Evolutionary conservation across 208 protist species (phyloP).

Genomic region (Trypanosoma mega): DNA sequence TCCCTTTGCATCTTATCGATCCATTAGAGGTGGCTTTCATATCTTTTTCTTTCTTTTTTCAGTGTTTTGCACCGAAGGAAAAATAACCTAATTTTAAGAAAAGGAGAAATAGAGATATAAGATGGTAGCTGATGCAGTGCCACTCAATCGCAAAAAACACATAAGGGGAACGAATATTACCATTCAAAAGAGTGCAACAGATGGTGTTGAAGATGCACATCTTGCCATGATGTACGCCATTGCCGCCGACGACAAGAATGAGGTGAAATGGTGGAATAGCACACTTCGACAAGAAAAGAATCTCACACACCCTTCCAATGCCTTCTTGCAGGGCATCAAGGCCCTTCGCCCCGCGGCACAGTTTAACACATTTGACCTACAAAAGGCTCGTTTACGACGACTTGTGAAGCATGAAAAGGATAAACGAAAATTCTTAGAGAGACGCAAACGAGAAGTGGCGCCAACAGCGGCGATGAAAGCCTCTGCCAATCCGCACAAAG

Average conservation of each 20-base stretch:
- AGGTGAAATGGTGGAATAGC: slow-evolving; percentile 70
- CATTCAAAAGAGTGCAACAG: slow-evolving; percentile 45
- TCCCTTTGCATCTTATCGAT: too few relatives aligned
- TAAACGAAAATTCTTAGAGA: slow-evolving; percentile 34
- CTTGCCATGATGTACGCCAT: slow-evolving; percentile 62
- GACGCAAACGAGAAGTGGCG: slow-evolving; percentile 61
- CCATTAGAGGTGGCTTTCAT: too few relatives aligned
- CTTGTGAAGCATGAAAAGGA: slow-evolving; percentile 75
- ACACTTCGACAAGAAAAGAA: slow-evolving; percentile 64
- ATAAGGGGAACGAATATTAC: slow-evolving; percentile 80
- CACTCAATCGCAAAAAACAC: slow-evolving; percentile 40
- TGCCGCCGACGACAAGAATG: slow-evolving; percentile 51
- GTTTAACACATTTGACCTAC: slow-evolving; percentile 80
- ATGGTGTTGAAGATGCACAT: slow-evolving; percentile 39
- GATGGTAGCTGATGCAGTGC: slow-evolving; percentile 3
- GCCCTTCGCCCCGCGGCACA: slow-evolving; percentile 55
- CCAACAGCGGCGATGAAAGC: slow-evolving; percentile 77
- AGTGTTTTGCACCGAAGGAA: slow-evolving; percentile 1
- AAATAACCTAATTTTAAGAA: too few relatives aligned
- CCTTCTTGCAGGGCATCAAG: slow-evolving; percentile 78
- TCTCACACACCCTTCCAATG: slow-evolving; percentile 71
- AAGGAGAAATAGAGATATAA: neutral
- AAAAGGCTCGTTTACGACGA: slow-evolving; percentile 71
- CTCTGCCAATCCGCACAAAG: slow-evolving; percentile 74
- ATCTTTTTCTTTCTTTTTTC: slow-evolving; percentile 17